These are phyloP conservation scores for Talaromyces sp. DNA, from an alignment of 2,329 filamentous ascomycete species.

Conservation along the genomic window DNA sequence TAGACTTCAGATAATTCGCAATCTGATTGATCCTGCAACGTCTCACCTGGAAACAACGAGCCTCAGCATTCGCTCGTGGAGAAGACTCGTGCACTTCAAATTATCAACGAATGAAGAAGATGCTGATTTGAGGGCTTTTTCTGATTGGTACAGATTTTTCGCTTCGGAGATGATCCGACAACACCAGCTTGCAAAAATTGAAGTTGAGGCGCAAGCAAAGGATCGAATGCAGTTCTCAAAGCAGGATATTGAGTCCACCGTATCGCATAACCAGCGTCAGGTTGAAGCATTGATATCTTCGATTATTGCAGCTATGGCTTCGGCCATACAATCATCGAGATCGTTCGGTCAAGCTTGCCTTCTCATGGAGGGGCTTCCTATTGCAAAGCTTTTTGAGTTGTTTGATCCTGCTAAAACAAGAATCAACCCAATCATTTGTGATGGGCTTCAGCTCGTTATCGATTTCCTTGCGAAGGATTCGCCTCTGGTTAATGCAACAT, in stretches of 20 bases:
- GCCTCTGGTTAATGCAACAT: conserved; percentile 20
- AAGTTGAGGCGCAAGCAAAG: conserved; percentile 53
- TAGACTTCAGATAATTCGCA: conserved; percentile 48
- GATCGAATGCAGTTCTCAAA: conserved; percentile 41
- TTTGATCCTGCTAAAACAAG: conserved; percentile 49
- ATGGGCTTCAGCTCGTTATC: conserved; percentile 49
- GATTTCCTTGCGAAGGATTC: conserved; percentile 38
- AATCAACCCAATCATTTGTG: conserved; percentile 45
- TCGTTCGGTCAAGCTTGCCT: conserved; percentile 40
- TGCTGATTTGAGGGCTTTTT: conserved; percentile 46
- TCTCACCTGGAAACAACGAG: conserved; percentile 60
- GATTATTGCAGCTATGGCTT: conserved; percentile 50
- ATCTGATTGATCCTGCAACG: conserved; percentile 54
- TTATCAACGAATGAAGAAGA: conserved; percentile 50
- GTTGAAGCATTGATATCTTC: conserved; percentile 54
- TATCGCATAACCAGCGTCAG: conserved; percentile 55
- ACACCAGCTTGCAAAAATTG: conserved; percentile 54
- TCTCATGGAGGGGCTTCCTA: conserved; percentile 44
- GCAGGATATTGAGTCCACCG: conserved; percentile 49
- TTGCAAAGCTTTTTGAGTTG: conserved; percentile 48
- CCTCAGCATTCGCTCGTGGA: conserved; percentile 57
- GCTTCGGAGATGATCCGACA: conserved; percentile 51
- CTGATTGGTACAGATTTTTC: conserved; percentile 55
- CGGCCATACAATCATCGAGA: conserved; percentile 44
- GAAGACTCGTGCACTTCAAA: conserved; percentile 56